Evolutionary conservation across 2,329 filamentous ascomycete species (phyloP).

Genomic region (Mariannaea elegans): DNA sequence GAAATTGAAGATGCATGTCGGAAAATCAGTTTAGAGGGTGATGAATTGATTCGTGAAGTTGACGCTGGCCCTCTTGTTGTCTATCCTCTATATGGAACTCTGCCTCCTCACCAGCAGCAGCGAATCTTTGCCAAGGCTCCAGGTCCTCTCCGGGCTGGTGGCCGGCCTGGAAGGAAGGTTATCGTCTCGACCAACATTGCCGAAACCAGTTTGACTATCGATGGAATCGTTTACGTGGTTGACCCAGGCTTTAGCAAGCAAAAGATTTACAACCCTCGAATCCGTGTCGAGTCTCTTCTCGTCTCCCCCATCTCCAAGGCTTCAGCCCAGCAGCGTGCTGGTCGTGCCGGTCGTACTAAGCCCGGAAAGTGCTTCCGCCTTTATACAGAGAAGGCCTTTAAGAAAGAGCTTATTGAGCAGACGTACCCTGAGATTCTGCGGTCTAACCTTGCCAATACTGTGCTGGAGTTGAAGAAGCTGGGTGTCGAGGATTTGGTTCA

Average conservation of each 20-base stretch:
- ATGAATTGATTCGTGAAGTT: slow-evolving; percentile 90
- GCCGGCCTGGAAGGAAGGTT: slow-evolving; percentile 88
- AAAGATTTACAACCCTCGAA: slow-evolving; percentile 98
- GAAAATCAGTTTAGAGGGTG: slow-evolving; percentile 89
- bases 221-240: slow-evolving; percentile 99
- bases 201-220: slow-evolving; percentile 96
- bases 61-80: slow-evolving; percentile 89
- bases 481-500: slow-evolving; percentile 95
- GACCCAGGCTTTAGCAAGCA: slow-evolving; percentile 99
- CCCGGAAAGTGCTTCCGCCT: slow-evolving; percentile 98
- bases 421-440: slow-evolving; percentile 96
- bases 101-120: slow-evolving; percentile 93
- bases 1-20: slow-evolving; percentile 97
- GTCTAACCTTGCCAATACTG: slow-evolving; percentile 93
- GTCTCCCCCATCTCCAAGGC: slow-evolving; percentile 98
- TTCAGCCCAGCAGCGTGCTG: slow-evolving; percentile 94
- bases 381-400: slow-evolving; percentile 95
- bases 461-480: slow-evolving; percentile 96
- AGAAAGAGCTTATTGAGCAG: slow-evolving; percentile 97
- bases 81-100: slow-evolving; percentile 92
- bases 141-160: slow-evolving; percentile 74
- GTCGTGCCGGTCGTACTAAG: slow-evolving; percentile 98
- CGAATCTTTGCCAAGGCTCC: slow-evolving; percentile 94
- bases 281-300: slow-evolving; percentile 95
- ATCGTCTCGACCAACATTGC: slow-evolving; percentile 98